Evolutionary conservation across 75 land plant species (phyloP).

Genomic region (Pinus albicaulis): DNA sequence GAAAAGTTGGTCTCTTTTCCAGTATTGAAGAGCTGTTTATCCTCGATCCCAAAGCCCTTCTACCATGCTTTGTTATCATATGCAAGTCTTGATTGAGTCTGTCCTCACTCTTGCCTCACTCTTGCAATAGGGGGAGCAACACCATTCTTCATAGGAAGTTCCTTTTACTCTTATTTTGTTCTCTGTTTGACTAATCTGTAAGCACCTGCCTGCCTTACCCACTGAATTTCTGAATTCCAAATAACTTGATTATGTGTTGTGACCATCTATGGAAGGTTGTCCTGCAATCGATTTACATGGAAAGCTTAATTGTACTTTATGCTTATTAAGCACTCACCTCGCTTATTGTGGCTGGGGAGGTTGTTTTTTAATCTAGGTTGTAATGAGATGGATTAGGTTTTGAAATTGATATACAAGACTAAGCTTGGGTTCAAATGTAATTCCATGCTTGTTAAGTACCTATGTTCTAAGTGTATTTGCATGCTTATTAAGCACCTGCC

Average conservation of each 20-base stretch:
- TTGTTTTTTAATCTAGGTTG: too few relatives aligned
- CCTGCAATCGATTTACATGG: background rate
- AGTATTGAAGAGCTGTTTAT: slow-evolving; percentile 74
- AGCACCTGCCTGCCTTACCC: too few relatives aligned
- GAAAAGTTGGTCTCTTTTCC: slow-evolving; percentile 68
- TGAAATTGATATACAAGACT: too few relatives aligned
- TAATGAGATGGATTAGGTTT: too few relatives aligned
- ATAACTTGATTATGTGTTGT: background rate
- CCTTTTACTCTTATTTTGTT: background rate
- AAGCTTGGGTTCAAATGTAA: too few relatives aligned
- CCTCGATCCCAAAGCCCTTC: slow-evolving; percentile 74
- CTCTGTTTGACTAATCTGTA: background rate
- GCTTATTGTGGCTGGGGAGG: too few relatives aligned
- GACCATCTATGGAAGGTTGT: background rate
- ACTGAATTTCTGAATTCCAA: background rate
- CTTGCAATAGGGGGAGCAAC: background rate
- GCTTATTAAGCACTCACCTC: too few relatives aligned
- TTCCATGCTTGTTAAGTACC: too few relatives aligned
- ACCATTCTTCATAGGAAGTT: background rate
- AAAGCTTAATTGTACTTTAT: too few relatives aligned
- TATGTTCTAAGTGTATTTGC: too few relatives aligned
- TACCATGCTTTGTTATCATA: slow-evolving; percentile 90
- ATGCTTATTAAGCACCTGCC: too few relatives aligned
- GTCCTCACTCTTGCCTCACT: background rate
- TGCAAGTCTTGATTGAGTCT: slow-evolving; percentile 61